These are phyloP conservation scores for Ophiostoma australiae DNA, from an alignment of 2,329 filamentous ascomycete species.

Conservation along the genomic window DNA sequence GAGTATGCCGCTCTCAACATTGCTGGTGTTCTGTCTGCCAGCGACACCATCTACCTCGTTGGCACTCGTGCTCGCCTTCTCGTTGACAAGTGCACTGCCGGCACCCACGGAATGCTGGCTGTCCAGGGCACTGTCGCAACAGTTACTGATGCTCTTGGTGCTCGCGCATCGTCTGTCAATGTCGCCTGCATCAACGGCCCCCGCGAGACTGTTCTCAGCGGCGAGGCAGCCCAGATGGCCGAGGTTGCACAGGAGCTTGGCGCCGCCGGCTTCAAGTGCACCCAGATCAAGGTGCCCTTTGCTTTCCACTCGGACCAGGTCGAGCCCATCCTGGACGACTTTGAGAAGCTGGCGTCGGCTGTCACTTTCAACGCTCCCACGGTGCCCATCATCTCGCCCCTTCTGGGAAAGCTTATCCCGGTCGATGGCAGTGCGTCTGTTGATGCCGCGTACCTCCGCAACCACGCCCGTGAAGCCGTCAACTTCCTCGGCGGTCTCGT, in stretches of 20 bases:
- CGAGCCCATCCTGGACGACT: slow-evolving; percentile 52
- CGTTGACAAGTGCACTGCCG: slow-evolving; percentile 57
- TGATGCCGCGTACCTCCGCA: slow-evolving; percentile 57
- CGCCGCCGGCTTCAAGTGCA: slow-evolving; percentile 39
- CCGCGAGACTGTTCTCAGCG: slow-evolving; percentile 66
- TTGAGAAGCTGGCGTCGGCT: slow-evolving; percentile 46
- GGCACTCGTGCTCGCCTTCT: slow-evolving; percentile 63
- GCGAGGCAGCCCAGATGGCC: slow-evolving; percentile 40
- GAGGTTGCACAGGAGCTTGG: slow-evolving; percentile 40
- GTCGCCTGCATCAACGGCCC: slow-evolving; percentile 72
- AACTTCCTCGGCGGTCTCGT: slow-evolving; percentile 62
- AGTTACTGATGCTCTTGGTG: slow-evolving; percentile 49
- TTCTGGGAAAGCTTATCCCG: slow-evolving; percentile 58
- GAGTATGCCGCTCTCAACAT: slow-evolving; percentile 69
- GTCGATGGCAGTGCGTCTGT: slow-evolving; percentile 40
- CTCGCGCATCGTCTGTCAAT: slow-evolving; percentile 39
- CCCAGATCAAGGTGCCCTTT: slow-evolving; percentile 47
- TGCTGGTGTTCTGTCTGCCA: slow-evolving; percentile 64
- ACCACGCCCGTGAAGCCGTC: slow-evolving; percentile 63
- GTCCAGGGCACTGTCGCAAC: slow-evolving; percentile 47
- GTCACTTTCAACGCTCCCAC: slow-evolving; percentile 25
- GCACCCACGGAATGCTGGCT: slow-evolving; percentile 58
- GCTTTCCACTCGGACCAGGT: slow-evolving; percentile 53
- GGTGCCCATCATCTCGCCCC: slow-evolving; percentile 63
- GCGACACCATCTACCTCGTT: slow-evolving; percentile 67